Evolutionary conservation across 306 rosid genomes (phyloP).

Genomic region (Vachellia collinsii): DNA sequence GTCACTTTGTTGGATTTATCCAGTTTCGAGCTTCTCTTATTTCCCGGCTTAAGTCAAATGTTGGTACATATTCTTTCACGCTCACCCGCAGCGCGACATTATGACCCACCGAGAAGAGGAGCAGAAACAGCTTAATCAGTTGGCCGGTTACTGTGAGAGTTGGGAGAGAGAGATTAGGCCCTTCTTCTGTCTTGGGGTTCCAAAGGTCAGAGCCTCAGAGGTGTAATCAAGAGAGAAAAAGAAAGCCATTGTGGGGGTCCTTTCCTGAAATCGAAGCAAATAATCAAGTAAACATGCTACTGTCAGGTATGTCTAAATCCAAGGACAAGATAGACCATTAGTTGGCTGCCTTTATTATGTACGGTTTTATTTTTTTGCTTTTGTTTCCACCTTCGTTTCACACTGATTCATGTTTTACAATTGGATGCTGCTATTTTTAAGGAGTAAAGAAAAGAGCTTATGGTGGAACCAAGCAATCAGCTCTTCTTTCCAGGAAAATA

Average conservation of each 20-base stretch:
- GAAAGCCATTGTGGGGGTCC: conserved; percentile 49
- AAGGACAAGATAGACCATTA: conserved; percentile 51
- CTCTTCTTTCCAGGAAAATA: conserved; percentile 69
- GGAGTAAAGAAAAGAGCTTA: conserved; percentile 38
- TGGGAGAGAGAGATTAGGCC: conserved; percentile 34
- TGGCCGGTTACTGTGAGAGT: conserved; percentile 39
- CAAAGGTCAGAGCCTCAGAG: conserved; percentile 37
- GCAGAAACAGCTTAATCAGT: conserved; percentile 28
- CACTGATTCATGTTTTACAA: conserved; percentile 40
- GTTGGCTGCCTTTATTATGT: conserved; percentile 64
- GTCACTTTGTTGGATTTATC: conserved; percentile 11
- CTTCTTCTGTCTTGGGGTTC: conserved; percentile 44
- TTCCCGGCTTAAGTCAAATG: conserved; percentile 1
- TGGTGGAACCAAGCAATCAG: conserved; percentile 41
- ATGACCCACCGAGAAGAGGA: conserved; percentile 40
- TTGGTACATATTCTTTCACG: conserved; percentile 1
- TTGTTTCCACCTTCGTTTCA: conserved; percentile 12
- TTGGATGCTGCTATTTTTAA: conserved; percentile 43
- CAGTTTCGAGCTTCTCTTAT: not conserved
- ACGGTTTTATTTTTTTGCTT: conserved; percentile 44
- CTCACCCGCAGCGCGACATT: conserved; percentile 6
- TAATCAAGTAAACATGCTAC: conserved; percentile 33
- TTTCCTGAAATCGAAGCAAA: conserved; percentile 67
- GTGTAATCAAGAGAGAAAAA: conserved; percentile 34
- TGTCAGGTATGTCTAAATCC: conserved; percentile 54